Base-by-base conservation (phyloP, 148 eudicot genomes). In the Fagopyrum tataricum region DNA sequence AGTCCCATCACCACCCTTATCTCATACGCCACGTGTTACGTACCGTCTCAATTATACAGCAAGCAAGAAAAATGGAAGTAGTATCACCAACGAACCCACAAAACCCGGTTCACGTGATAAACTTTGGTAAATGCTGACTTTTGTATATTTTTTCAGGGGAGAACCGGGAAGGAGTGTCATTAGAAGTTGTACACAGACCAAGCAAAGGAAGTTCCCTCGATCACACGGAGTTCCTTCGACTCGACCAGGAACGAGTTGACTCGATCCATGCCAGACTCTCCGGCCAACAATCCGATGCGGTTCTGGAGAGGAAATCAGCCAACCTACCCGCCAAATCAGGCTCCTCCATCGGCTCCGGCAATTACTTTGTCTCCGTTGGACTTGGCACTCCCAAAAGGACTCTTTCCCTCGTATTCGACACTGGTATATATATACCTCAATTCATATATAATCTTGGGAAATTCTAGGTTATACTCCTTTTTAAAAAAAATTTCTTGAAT, bases 321-420 rank as follows among this genome's bases (percentile, higher is more conserved):
- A 84, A 71, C 70, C 79, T 91, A 47, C 90, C 97, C 0, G 87
- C 84, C 4, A 84, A 82, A 75, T 79, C 89, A 0, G 97, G 95
- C 6, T 72, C 51, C 69, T 78, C 87, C 3, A 73, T 89, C 7
- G 90, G 95, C 55, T 78, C 92, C 0, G 89, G 86, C 4, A 91
- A 91, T 77, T 91, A 80, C 74, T 51, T 91, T 6, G 92, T 89
- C 11, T 78, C 78, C 0, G 41, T 91, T 7, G 89, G 90, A 2
- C 78, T 91, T 11, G 97, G 97, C 14, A 81, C 92, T 1, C 97
- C 97, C 0, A 76, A 58, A 39, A 87, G 80, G 68, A 73, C 83
- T 44, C 84, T 87, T 44, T 76, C 88, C n/a, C 87, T 91, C 53
- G 75, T 91, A 18, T 91, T 91, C 52, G 97, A 91, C 79, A 89